Evolutionary conservation across 1,284 basidiomycete species (phyloP), one percentile per base, ranked within the genome.

Genomic region (Marasmius tenuissimus): DNA sequence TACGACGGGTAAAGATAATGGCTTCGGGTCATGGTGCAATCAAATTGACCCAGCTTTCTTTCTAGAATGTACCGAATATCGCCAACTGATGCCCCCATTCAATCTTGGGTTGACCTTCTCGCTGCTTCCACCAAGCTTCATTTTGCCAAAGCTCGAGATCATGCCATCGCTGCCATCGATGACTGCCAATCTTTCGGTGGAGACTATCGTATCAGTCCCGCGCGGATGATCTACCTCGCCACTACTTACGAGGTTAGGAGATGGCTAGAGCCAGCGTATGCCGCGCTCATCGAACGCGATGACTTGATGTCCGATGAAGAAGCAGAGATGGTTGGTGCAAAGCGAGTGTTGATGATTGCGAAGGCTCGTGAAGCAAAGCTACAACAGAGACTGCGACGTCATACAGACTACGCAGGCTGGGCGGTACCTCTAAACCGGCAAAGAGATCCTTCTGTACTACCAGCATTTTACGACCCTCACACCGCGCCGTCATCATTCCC

Each of bases 61-160:
- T 22, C 10, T 51, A 61, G 60, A 14, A 61, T 61, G 60, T 61
- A 61, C 57, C 47, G 54, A 57, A 47, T 40, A 20, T 16, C 18
- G 8, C 22, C 45, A 16, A 40, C 53, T 49, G n/a, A 34, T 38
- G 48, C 50, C 12, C 42, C 54, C 18, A 33, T 57, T 20, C 51
- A 53, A 22, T 54, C 52, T 52, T 61, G 55, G 55, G 45, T 61
- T 6, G 34, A 61, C 35, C 35, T 57, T 35, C 60, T 61, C 33
- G 53, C 55, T 9, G 54, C 38, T 6, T 40, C 48, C 1, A 51
- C 60, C 18, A 45, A 20, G 18, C 60, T 61, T 37, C 47, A 61
- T 42, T 61, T 61, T 33, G 47, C 56, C 27, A 61, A 50, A 52
- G 60, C 49, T 27, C 34, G 48, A 34, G 48, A 51, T n/a, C 54